phyloP scores from a whole-genome alignment of 305 asterid genomes.

The Fraxinus baroniana region DNA sequence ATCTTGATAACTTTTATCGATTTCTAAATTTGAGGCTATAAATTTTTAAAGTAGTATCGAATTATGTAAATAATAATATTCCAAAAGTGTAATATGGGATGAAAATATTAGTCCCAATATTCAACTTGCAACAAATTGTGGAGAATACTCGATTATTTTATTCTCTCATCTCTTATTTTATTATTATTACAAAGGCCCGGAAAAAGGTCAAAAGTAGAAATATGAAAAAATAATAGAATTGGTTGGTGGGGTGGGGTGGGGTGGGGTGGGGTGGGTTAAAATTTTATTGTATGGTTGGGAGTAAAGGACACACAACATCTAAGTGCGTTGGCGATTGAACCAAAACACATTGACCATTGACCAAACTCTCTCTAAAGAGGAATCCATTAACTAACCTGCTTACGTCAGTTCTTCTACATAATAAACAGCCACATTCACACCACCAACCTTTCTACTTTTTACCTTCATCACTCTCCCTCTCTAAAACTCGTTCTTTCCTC shows the following conservation, averaged over 20 bases:
- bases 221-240: background rate
- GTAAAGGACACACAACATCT: constrained; percentile 25
- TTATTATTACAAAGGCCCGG: background rate
- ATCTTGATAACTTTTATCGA: no score
- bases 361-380: constrained; percentile 19
- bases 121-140: background rate
- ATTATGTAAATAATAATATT: no score
- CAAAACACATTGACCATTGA: background rate
- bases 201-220: no score
- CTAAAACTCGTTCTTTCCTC: background rate
- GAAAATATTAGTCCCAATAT: background rate
- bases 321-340: background rate
- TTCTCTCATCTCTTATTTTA: background rate
- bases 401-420: no score
- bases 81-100: background rate
- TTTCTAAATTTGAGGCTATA: no score
- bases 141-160: background rate
- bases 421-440: no score
- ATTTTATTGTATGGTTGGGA: constrained; percentile 22
- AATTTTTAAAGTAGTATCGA: background rate
- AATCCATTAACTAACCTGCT: background rate
- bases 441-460: no score
- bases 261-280: background rate
- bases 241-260: background rate
- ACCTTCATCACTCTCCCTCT: constrained; percentile 23